Evolutionary conservation across 805 yeast genomes (phyloP), one percentile per base, ranked within the genome.

Genomic region (Pichia nanzhaoensis): DNA sequence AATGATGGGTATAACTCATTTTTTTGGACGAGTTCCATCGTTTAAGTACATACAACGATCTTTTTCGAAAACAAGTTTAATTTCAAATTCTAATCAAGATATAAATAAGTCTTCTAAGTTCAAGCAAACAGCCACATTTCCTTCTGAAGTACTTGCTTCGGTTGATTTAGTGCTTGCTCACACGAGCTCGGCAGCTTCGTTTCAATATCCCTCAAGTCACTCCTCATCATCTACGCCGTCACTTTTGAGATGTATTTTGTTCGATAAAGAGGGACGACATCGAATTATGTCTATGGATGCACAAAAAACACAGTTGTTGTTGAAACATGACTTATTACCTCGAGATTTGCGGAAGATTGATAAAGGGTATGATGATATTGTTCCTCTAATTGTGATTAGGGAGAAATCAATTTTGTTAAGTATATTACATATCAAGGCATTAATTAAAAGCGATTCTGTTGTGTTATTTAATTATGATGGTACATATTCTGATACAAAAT

Each of bases 291-390:
- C 78, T 8, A 65, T 73, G 35, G 79, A 73, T 37, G 56, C 69
- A 21, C 64, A 67, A 44, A 66, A 72, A 41, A 61, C 59, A 37
- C 71, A 68, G 37, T 66, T 77, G 42, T 63, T 77, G 55, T 59
- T 63, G 42, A 59, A 61, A 14, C 72, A 75, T 56, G 70, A 71
- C 47, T 55, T 77, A 27, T 67, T 72, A 0, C 74, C 80, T 1
- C 61, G 82, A 51, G 82, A 77, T 55, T 61, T 77, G 32, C 55
- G 82, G 7, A 77, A 77, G 54, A 70, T 77, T 30, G 73, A 74
- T 28, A 66, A 64, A 47, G 68, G 66, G 3, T 64, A 64, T 45
- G 65, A 63, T 31, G 82, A 77, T 51, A 74, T 77, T 27, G 82
- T 77, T n/a, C 82, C 82, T 0, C 71, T 78, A 33, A 64, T 77